phyloP scores from a whole-genome alignment of 768 basidiomycete genomes.

The Asterophora lycoperdoides region DNA sequence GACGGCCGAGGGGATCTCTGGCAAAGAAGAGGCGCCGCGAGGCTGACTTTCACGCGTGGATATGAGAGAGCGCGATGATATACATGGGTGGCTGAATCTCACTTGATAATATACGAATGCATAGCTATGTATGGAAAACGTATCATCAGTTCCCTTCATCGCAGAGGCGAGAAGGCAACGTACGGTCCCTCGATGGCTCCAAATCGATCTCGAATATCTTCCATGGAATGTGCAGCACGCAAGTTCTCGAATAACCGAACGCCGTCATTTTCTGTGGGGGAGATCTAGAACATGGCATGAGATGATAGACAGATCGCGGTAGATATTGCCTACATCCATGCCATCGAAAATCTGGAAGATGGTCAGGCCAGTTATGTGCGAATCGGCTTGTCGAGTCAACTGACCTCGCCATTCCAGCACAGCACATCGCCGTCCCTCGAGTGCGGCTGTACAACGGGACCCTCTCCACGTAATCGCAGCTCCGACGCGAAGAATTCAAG shows the following conservation, averaged over 20 bases:
- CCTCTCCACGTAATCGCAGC: constrained; percentile 62
- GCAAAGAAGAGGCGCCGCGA: constrained; percentile 60
- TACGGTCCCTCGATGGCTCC: constrained; percentile 78
- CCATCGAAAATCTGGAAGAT: constrained; percentile 65
- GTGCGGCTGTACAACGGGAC: constrained; percentile 68
- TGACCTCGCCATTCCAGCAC: constrained; percentile 84
- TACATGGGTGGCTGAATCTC: constrained; percentile 15
- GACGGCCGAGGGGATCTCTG: constrained; percentile 80
- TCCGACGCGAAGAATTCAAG: constrained; percentile 71
- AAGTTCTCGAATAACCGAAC: constrained; percentile 41
- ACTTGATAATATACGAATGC: constrained; percentile 81
- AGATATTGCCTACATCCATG: constrained; percentile 47
- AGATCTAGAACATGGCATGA: constrained; percentile 39
- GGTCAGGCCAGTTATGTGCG: background rate
- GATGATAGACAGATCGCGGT: background rate
- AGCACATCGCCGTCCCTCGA: constrained; percentile 50
- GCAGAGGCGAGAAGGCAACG: constrained; percentile 26
- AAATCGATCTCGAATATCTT: constrained; percentile 49
- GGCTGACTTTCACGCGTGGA: constrained; percentile 29
- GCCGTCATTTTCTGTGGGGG: constrained; percentile 68
- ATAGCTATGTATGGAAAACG: constrained; percentile 52
- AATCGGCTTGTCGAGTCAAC: constrained; percentile 22
- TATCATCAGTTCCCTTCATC: background rate
- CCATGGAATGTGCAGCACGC: constrained; percentile 24
- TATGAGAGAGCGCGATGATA: background rate